Percentiles rank a stretch among this genome's conserved stretches.
Conservation (phyloP, 768 basidiomycete genomes). For the Omphalotus guepiniiformis region DNA sequence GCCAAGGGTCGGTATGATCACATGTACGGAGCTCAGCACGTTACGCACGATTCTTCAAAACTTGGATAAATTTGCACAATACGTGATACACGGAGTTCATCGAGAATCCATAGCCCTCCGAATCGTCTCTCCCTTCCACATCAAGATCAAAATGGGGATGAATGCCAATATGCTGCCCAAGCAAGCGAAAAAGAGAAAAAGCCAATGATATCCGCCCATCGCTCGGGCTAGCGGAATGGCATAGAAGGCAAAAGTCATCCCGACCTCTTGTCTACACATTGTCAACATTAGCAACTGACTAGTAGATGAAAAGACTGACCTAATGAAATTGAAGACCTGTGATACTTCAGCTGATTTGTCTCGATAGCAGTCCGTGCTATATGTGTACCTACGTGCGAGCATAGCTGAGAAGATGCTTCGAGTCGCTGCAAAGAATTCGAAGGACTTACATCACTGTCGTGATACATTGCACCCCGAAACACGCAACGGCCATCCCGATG, state of each 20-base stretch:
- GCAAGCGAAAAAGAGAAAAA: constrained; percentile 5
- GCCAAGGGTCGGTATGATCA: too few species aligned
- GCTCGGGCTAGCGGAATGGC: constrained; percentile 2
- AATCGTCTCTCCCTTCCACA: constrained; percentile 6
- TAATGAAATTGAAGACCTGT: constrained; percentile 7
- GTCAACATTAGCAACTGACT: not conserved
- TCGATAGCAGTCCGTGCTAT: constrained; percentile 1
- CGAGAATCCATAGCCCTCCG: too few species aligned
- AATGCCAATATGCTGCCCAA: constrained; percentile 4
- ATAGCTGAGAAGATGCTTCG: too few species aligned
- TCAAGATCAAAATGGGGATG: constrained; percentile 3
- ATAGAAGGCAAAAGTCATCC: constrained; percentile 9
- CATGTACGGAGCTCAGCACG: too few species aligned
- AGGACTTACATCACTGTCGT: constrained; percentile 5
- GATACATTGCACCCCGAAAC: constrained; percentile 8
- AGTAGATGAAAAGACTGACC: too few species aligned
- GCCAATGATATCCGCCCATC: constrained; percentile 2
- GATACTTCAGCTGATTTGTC: constrained; percentile 3
- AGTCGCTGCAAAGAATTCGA: too few species aligned
- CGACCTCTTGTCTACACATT: constrained; percentile 1
- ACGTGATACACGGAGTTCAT: too few species aligned
- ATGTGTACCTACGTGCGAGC: constrained; percentile 7
- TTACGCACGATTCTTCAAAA: too few species aligned
- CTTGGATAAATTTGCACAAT: too few species aligned
- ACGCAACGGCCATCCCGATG: constrained; percentile 4